A percentile compares a stretch with the other conserved stretches of the same genome.
phyloP scores from a whole-genome alignment of 2,329 filamentous ascomycete genomes.

The Colletotrichum magnum region DNA sequence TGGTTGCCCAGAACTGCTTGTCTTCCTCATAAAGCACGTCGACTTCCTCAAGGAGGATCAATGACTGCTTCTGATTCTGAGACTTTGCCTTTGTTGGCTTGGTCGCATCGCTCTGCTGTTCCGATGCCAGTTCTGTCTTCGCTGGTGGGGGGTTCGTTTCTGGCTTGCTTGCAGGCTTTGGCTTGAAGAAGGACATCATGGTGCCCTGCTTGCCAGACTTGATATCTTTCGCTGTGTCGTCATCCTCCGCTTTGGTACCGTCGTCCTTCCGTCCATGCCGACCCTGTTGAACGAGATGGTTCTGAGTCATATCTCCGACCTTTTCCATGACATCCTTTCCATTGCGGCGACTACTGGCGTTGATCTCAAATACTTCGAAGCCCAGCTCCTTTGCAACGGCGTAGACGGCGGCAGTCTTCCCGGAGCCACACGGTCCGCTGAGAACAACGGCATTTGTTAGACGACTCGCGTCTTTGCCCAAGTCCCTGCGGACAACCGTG shows the following conservation, averaged over 20 bases:
- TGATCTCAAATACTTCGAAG: constrained; percentile 97
- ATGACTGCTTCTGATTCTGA: constrained; percentile 83
- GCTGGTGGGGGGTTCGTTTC: constrained; percentile 40
- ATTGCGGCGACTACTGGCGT: constrained; percentile 84
- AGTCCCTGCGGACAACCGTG: constrained; percentile 66
- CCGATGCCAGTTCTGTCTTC: not conserved
- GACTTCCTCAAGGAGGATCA: constrained; percentile 94
- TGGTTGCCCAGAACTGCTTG: constrained; percentile 91
- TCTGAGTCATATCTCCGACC: constrained; percentile 96
- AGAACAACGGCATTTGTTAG: constrained; percentile 85
- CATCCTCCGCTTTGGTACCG: constrained; percentile 51
- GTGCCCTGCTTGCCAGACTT: constrained; percentile 81
- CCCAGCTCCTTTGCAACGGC: constrained; percentile 92
- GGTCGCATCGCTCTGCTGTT: constrained; percentile 12
- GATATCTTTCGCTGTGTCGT: constrained; percentile 69
- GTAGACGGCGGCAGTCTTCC: constrained; percentile 93
- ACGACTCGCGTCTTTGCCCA: constrained; percentile 61
- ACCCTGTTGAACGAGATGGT: constrained; percentile 82
- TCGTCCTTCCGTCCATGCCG: constrained; percentile 51
- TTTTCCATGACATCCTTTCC: constrained; percentile 92
- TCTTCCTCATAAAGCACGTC: constrained; percentile 97
- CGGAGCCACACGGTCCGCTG: constrained; percentile 90
- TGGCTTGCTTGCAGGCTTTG: constrained; percentile 56
- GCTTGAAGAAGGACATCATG: constrained; percentile 86
- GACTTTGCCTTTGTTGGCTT: constrained; percentile 52